phyloP scores from a whole-genome alignment of 805 yeast genomes.

The Peterozyma xylosa region DNA sequence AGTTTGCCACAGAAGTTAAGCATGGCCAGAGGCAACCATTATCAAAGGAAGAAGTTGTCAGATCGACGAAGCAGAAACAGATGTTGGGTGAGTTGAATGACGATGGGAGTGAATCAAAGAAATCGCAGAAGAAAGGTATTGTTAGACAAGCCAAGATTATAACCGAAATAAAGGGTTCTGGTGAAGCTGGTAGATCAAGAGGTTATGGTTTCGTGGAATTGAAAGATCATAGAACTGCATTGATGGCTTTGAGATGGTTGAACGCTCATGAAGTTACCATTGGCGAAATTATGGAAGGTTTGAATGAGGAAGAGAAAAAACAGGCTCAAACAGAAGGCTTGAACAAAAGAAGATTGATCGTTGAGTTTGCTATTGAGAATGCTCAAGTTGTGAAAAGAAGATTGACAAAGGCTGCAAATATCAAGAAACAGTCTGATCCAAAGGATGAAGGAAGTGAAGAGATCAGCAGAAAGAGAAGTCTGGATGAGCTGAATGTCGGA shows the following conservation, averaged over 20 bases:
- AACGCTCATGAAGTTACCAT: slow-evolving; percentile 82
- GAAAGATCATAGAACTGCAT: slow-evolving; percentile 85
- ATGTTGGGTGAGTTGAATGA: slow-evolving; percentile 27
- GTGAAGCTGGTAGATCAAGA: slow-evolving; percentile 83
- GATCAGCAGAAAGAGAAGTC: background rate
- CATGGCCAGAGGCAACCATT: slow-evolving; percentile 71
- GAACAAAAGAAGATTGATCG: slow-evolving; percentile 71
- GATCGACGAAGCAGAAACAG: slow-evolving; percentile 65
- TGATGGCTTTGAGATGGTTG: slow-evolving; percentile 96
- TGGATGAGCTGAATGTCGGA: slow-evolving; percentile 8
- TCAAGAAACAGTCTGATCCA: slow-evolving; percentile 25
- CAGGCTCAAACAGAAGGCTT: slow-evolving; percentile 44
- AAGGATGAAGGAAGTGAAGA: slow-evolving; percentile 2
- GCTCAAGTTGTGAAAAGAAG: slow-evolving; percentile 91
- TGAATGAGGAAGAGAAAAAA: slow-evolving; percentile 60
- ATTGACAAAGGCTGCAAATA: slow-evolving; percentile 51
- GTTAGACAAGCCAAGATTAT: slow-evolving; percentile 91
- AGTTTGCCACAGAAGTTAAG: slow-evolving; percentile 86
- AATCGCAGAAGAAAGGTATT: slow-evolving; percentile 76
- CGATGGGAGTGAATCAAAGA: slow-evolving; percentile 40
- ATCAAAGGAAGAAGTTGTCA: slow-evolving; percentile 77
- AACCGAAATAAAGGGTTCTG: slow-evolving; percentile 85
- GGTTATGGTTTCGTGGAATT: slow-evolving; percentile 95
- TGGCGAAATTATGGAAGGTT: slow-evolving; percentile 66
- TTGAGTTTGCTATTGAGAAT: slow-evolving; percentile 93